These are phyloP conservation scores for Alternaria incomplexa DNA, from an alignment of 2,329 filamentous ascomycete genomes.

Conservation along the genomic window DNA sequence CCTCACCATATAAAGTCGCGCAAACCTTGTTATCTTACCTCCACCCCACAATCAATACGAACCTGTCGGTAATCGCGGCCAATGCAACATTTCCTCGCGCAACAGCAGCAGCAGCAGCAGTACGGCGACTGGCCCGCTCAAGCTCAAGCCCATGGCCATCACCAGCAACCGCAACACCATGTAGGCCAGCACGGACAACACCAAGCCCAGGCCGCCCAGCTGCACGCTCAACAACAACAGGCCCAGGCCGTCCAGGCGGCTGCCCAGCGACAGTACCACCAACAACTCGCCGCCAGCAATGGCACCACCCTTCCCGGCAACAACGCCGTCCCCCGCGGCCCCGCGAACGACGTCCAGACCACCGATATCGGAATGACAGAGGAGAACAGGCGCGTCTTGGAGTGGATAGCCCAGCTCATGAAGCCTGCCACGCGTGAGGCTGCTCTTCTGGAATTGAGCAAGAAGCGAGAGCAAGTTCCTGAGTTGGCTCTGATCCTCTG, in stretches of 20 bases:
- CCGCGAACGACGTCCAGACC: conserved; percentile 48
- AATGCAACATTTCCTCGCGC: conserved; percentile 67
- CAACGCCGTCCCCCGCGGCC: conserved; percentile 44
- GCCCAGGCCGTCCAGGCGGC: conserved; percentile 58
- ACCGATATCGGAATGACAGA: conserved; percentile 69
- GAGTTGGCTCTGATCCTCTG: conserved; percentile 95
- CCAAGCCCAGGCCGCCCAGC: conserved; percentile 54
- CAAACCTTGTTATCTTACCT: conserved; percentile 5
- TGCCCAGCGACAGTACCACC: conserved; percentile 66
- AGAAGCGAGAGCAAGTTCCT: conserved; percentile 97
- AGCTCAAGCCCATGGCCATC: conserved; percentile 53
- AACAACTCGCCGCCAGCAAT: conserved; percentile 72
- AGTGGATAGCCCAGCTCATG: conserved; percentile 89
- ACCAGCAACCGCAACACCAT: conserved; percentile 49
- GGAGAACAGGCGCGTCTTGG: conserved; percentile 90
- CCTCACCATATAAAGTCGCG: conserved; percentile 8
- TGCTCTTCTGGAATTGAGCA: conserved; percentile 92
- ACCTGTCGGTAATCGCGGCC: conserved; percentile 34
- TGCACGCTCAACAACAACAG: conserved; percentile 45
- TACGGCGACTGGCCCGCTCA: conserved; percentile 50
- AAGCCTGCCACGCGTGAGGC: conserved; percentile 87
- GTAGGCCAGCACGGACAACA: conserved; percentile 50
- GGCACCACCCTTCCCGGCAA: conserved; percentile 55
- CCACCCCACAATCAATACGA: conserved; percentile 13
- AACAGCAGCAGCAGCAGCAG: conserved; percentile 71